These are phyloP conservation scores for Capsicum chinense DNA, from an alignment of 257 asterid genomes.

Conservation along the genomic window DNA sequence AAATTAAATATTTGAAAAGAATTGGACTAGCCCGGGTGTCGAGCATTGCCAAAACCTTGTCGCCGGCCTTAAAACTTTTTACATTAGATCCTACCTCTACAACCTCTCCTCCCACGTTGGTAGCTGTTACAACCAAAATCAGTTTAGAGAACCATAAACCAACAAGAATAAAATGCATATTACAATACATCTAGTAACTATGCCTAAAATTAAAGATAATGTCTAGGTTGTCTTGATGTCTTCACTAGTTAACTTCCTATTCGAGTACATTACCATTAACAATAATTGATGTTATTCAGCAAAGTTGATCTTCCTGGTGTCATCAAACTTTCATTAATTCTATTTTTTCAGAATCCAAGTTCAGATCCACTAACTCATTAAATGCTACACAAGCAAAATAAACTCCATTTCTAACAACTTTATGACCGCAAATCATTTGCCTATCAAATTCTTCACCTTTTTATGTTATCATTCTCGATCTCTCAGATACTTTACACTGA, in stretches of 20 bases:
- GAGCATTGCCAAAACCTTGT: slow-evolving; percentile 59
- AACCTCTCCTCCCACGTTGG: slow-evolving; percentile 71
- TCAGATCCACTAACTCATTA: neutral
- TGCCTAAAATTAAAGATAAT: neutral
- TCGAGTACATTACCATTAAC: neutral
- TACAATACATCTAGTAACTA: neutral
- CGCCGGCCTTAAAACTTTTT: slow-evolving; percentile 56
- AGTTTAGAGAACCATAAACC: neutral
- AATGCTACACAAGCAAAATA: neutral
- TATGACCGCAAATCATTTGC: neutral
- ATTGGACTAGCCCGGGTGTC: slow-evolving; percentile 40
- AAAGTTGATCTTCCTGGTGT: neutral
- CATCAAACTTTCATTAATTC: neutral
- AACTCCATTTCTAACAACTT: neutral
- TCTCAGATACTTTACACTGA: neutral
- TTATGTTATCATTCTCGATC: neutral
- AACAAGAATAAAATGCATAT: neutral
- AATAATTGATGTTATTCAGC: neutral
- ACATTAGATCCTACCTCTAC: slow-evolving; percentile 59
- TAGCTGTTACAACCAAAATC: slow-evolving; percentile 43
- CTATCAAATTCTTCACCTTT: neutral
- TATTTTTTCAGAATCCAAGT: neutral
- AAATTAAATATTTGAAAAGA: neutral
- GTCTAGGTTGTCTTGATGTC: neutral
- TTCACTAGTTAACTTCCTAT: neutral